phyloP scores from a whole-genome alignment of 2,329 filamentous ascomycete genomes.

The Sporothrix brunneoviolacea region DNA sequence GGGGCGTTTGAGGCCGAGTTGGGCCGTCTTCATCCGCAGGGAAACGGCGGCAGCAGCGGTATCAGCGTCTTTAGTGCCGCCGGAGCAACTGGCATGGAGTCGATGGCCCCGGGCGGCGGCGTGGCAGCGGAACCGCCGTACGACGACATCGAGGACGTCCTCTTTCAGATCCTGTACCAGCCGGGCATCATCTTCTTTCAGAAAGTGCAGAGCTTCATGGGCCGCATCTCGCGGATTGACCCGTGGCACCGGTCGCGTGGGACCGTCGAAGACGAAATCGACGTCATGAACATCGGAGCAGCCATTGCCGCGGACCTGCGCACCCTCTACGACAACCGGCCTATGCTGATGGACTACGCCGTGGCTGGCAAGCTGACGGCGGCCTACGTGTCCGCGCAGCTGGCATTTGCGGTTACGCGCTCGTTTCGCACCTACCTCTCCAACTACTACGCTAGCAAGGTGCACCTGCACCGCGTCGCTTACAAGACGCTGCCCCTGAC shows the following conservation, averaged over 20 bases:
- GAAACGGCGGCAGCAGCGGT: too few species aligned
- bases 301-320: conserved; percentile 44
- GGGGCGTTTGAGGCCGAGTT: conserved; percentile 29
- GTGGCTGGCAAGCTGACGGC: conserved; percentile 43
- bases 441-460: conserved; percentile 49
- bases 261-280: conserved; percentile 51
- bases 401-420: conserved; percentile 44
- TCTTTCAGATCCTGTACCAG: conserved; percentile 50
- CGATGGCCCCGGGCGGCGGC: too few species aligned
- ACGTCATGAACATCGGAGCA: conserved; percentile 49
- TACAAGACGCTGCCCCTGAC: conserved; percentile 48
- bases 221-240: conserved; percentile 49
- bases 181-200: conserved; percentile 51
- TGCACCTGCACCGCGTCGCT: conserved; percentile 51
- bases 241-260: conserved; percentile 49
- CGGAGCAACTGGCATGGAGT: too few species aligned
- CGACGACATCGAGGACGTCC: conserved; percentile 40
- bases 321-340: conserved; percentile 43
- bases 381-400: conserved; percentile 40
- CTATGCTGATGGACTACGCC: conserved; percentile 50
- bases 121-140: conserved; percentile 17
- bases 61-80: too few species aligned
- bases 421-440: conserved; percentile 50
- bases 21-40: conserved; percentile 10
- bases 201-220: conserved; percentile 51